Base-by-base conservation (phyloP, 1,284 basidiomycete genomes). In the Phlebopus sp. region DNA sequence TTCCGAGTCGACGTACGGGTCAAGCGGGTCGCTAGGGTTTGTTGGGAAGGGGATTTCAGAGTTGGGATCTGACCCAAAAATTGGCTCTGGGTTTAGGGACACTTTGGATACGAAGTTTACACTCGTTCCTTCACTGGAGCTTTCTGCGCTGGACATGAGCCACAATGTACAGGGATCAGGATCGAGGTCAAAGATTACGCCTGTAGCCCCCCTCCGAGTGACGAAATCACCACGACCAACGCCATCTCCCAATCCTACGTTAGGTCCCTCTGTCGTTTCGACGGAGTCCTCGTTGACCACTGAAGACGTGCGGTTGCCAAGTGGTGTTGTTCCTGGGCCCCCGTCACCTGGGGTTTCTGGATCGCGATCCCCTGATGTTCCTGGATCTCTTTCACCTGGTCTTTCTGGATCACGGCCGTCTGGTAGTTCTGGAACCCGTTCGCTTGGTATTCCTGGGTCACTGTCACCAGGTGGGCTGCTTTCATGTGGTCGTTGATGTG, bases 161-260 rank as follows among this genome's bases (percentile, higher is more conserved):
- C 37, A 42, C 15, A 17, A 37, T 11, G 44, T 23, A n/a, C 44
- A 21, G 21, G 36, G 36, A 7, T 2, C 31, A 19, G 11, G 8
- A 10, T 14, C 30, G 8, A 19, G 36, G 10, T 18, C 48, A 21
- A 27, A 42, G 1, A 50, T 60, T 1, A 42, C 62, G 0, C 21
- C 35, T 0, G 51, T 66, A 2, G 62, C 62, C 5, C 62, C 62
- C 0, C 38, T 64, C 0, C 58, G 64, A 9, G 29, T 64, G 21
- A 49, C 40, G 44, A 64, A 68, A 52, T 52, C 57, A 1, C 62
- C 64, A 13, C 56, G 50, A 21, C 37, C 49, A 13, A 34, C 60
- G 2, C 46, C 53, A 2, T 64, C 51, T 17, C 18, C 19, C 10
- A 27, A 31, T 23, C 29, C 42, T 4, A 36, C 35, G 18, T 17